Evolutionary conservation across 2,329 filamentous ascomycete genomes (phyloP), one percentile per base, ranked within the genome.

Genomic region (Phialophora expanda): DNA sequence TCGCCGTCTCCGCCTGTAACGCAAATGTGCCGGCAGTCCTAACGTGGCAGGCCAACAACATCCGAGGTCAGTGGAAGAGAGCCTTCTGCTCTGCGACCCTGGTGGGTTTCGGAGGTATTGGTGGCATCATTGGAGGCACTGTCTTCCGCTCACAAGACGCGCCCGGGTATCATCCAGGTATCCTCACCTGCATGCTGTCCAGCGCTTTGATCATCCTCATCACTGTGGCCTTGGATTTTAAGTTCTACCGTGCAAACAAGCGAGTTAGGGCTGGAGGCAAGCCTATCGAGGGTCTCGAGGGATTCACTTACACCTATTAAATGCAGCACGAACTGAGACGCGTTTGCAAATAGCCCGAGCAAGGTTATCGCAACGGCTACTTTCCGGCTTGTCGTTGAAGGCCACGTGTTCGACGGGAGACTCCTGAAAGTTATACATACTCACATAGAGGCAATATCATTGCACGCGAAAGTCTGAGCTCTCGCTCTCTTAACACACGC

Each of bases 31-130:
- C 92, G 0, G 83, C 87, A 1, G 82, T 87, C 54, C 87, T 96
- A 81, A 85, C 90, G 0, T 95, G 92, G 79, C 91, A 94, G 79
- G 90, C 91, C 50, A 95, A 94, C 79, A 96, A 96, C 78, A 89
- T 96, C 74, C 88, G 90, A 61, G 92, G 91, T 0, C 91, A 95
- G 79, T 96, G 91, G 91, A 96, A 94, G 80, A 87, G 92, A 56
- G 91, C 91, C 0, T 89, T 73, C 14, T 73, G 71, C 64, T 71
- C 69, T 20, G 71, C 71, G 22, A 72, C 69, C 32, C 63, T 73
- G 7, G 71, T 72, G 12, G 69, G 71, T 20, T 64, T 66, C 22
- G 84, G n/a, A 7, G 91, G 90, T 2, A 81, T 96, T 28, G 92
- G 92, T 44, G 91, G 92, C 38, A 95, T 95, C 69, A 86, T 86